These are phyloP conservation scores for Argentina anserina DNA, from an alignment of 306 rosid genomes.

Conservation along the genomic window DNA sequence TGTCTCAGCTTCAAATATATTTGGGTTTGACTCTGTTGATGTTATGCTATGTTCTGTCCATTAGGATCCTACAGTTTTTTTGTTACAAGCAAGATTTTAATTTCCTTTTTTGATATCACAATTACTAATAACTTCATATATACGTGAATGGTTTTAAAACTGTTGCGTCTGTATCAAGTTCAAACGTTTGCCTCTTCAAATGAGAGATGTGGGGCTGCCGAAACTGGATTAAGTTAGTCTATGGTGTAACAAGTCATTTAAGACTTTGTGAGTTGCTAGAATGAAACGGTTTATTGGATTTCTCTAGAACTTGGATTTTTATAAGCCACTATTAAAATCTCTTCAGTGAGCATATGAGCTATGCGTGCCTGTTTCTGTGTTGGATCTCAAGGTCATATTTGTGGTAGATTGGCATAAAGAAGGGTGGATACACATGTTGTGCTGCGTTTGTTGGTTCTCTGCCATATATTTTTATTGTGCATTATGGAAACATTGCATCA, in stretches of 20 bases:
- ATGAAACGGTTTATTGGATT: background rate
- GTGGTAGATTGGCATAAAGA: background rate
- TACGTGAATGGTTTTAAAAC: background rate
- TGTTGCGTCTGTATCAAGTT: background rate
- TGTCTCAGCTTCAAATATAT: background rate
- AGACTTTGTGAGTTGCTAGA: background rate
- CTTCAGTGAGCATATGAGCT: background rate
- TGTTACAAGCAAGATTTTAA: too few species aligned
- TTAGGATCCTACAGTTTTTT: background rate
- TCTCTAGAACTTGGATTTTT: background rate
- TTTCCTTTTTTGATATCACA: background rate
- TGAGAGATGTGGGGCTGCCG: background rate
- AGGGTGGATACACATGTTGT: background rate
- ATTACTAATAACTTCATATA: background rate
- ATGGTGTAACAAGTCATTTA: background rate
- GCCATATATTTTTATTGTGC: background rate
- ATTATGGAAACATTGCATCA: background rate
- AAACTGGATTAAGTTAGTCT: background rate
- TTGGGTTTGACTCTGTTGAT: background rate
- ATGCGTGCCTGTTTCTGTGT: background rate
- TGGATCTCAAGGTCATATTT: background rate
- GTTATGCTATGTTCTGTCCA: background rate
- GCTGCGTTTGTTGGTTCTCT: conserved; percentile 1
- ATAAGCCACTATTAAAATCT: background rate
- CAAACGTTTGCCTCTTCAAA: background rate